These are phyloP conservation scores for Gracilaria domingensis DNA, from an alignment of 23 red algal genomes.

Conservation along the genomic window DNA sequence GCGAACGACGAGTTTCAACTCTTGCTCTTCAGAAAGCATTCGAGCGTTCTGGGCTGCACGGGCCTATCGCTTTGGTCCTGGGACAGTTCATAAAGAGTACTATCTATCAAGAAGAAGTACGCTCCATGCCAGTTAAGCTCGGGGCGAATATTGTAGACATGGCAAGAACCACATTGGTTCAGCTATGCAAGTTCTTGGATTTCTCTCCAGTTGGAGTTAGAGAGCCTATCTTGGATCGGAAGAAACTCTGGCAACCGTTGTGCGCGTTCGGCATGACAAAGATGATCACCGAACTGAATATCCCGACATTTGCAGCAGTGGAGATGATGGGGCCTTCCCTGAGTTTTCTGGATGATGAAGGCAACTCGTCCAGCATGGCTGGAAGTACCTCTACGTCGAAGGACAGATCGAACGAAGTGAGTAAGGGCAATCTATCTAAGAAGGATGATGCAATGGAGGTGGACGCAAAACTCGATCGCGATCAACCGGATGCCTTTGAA, in stretches of 20 bases:
- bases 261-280: conserved; percentile 18
- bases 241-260: conserved; percentile 40
- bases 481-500: not conserved
- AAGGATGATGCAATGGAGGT: not conserved
- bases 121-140: conserved; percentile 58
- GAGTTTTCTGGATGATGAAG: conserved; percentile 27
- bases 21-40: conserved; percentile 37
- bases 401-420: not conserved
- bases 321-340: conserved; percentile 35
- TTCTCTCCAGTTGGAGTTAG: not conserved
- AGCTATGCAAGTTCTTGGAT: conserved; percentile 60
- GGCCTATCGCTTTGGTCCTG: conserved; percentile 44
- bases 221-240: not conserved
- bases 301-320: conserved; percentile 44
- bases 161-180: conserved; percentile 46
- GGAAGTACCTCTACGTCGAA: not conserved
- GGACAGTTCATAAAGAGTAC: conserved; percentile 40
- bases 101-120: conserved; percentile 49
- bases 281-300: conserved; percentile 47
- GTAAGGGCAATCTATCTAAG: not conserved
- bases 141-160: conserved; percentile 64
- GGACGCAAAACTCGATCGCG: not conserved
- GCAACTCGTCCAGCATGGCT: not conserved
- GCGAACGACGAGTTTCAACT: conserved; percentile 31
- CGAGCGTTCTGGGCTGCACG: conserved; percentile 33